Conservation (phyloP, 202 grass and related monocot genomes). For the Zizania palustris region DNA sequence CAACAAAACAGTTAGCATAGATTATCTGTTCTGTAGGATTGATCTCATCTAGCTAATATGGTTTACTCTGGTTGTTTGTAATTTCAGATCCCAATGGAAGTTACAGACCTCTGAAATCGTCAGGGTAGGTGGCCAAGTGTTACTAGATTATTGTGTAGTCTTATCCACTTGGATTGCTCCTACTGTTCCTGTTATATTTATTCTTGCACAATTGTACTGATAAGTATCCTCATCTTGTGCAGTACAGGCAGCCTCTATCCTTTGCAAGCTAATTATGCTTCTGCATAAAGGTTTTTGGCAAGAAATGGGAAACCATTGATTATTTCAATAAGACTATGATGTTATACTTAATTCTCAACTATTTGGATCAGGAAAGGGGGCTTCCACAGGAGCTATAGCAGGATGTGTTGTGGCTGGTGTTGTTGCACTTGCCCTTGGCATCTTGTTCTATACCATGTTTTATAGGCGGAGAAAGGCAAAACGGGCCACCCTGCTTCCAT, state of each 20-base stretch:
- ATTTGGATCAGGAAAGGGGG: slow-evolving; percentile 34
- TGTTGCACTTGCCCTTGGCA: slow-evolving; percentile 43
- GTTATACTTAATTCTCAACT: slow-evolving; percentile 31
- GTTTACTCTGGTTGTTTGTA: slow-evolving; percentile 9
- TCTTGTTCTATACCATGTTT: slow-evolving; percentile 45
- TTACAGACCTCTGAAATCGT: slow-evolving; percentile 46
- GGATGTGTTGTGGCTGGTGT: slow-evolving; percentile 60
- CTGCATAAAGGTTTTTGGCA: slow-evolving; percentile 38
- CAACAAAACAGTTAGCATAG: background rate
- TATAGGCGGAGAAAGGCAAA: slow-evolving; percentile 70
- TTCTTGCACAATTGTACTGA: slow-evolving; percentile 21
- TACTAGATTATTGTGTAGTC: slow-evolving; percentile 10
- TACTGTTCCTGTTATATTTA: slow-evolving; percentile 20
- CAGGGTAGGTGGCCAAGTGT: slow-evolving; percentile 69
- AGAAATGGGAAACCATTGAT: slow-evolving; percentile 20
- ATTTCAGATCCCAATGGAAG: slow-evolving; percentile 65
- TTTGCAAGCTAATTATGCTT: slow-evolving; percentile 43
- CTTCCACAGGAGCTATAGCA: slow-evolving; percentile 58
- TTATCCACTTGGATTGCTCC: slow-evolving; percentile 28
- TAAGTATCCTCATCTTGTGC: slow-evolving; percentile 49
- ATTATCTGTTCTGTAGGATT: slow-evolving; percentile 13
- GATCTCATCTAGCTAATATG: slow-evolving; percentile 33
- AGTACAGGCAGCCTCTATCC: slow-evolving; percentile 57
- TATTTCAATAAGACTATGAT: slow-evolving; percentile 35
- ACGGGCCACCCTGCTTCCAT: slow-evolving; percentile 46